Evolutionary conservation across 768 basidiomycete genomes (phyloP).

Genomic region (Naganishia randhawae): DNA sequence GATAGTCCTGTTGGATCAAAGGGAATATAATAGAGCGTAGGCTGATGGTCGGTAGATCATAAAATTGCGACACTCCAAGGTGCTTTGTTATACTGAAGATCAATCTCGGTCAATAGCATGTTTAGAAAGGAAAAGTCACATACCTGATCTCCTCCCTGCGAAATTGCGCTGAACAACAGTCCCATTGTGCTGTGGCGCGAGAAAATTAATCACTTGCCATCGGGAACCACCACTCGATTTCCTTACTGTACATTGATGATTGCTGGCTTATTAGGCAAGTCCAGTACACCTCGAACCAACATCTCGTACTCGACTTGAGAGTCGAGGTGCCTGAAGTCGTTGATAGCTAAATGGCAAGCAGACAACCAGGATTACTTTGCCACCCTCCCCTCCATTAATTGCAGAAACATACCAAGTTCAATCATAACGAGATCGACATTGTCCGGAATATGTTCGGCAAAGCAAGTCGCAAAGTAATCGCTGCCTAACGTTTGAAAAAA

Average conservation of each 20-base stretch:
- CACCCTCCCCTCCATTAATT: background rate
- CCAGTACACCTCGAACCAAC: slow-evolving; percentile 38
- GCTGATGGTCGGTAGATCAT: slow-evolving; percentile 44
- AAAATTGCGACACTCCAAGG: slow-evolving; percentile 38
- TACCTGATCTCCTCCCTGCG: slow-evolving; percentile 8
- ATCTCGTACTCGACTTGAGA: slow-evolving; percentile 39
- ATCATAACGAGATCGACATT: slow-evolving; percentile 46
- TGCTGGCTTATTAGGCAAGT: slow-evolving; percentile 43
- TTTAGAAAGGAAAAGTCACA: background rate
- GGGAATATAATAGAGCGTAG: slow-evolving; percentile 42
- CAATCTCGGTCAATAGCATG: background rate
- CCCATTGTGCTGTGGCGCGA: background rate
- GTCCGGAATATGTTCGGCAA: slow-evolving; percentile 46
- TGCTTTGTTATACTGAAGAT: background rate
- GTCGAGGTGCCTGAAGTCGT: background rate
- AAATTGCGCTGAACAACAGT: slow-evolving; percentile 11
- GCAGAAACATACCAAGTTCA: slow-evolving; percentile 35
- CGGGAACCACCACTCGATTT: no score
- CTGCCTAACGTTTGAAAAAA: slow-evolving; percentile 4
- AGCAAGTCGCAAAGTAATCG: slow-evolving; percentile 47
- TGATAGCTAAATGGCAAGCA: slow-evolving; percentile 3
- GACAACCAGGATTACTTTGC: background rate
- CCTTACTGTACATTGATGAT: slow-evolving; percentile 37
- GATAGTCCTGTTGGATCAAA: slow-evolving; percentile 31
- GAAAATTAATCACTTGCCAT: background rate